Evolutionary conservation across 2,329 filamentous ascomycete genomes (phyloP), one percentile per base, ranked within the genome.

Genomic region (Ophiostoma sp.): DNA sequence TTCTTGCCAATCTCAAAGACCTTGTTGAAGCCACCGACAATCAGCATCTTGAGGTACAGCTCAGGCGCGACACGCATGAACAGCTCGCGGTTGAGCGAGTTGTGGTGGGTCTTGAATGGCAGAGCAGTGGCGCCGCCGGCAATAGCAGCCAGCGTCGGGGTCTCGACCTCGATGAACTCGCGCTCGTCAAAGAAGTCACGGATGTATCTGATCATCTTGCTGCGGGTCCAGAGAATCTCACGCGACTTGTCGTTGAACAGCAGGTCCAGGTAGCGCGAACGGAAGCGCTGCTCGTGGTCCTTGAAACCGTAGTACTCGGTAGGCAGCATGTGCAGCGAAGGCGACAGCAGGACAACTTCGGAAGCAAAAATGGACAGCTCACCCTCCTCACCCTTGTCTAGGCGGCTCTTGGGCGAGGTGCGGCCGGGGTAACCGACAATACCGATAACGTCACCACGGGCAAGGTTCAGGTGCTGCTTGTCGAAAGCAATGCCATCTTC

Each of bases 1-100:
- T 96, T 92, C 73, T 93, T 89, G 72, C 95, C 95, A 71, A 99
- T 87, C 78, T 99, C 95, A 80, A 97, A 99, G 14, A 99, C 95
- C 74, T 91, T 88, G 81, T 97, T 92, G 58, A 98, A 85, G 70
- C 94, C 95, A 75, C 96, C 96, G 44, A 99, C 94, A 65, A 98
- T 90, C 69, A 89, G 84, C 88, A 96, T 92, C 90, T 99, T 99
- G 75, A 99, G 88, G 79, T 96, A 97, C 68, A 99, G 82, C 80
- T 99, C 95, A 1, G 95, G 96, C 0, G 96, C 95, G 64, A 98
- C 88, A 76, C 95, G 90, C 86, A 99, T 90, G 81, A 90, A 98
- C 79, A 99, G 89, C 74, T 97, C 89, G 87, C 96, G 93, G 78
- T 97, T 87, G 66, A 95, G 85, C 67, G 98, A 95, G 79, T 99